Conservation (phyloP, 129 eudicot species). For the Arctium minus region DNA sequence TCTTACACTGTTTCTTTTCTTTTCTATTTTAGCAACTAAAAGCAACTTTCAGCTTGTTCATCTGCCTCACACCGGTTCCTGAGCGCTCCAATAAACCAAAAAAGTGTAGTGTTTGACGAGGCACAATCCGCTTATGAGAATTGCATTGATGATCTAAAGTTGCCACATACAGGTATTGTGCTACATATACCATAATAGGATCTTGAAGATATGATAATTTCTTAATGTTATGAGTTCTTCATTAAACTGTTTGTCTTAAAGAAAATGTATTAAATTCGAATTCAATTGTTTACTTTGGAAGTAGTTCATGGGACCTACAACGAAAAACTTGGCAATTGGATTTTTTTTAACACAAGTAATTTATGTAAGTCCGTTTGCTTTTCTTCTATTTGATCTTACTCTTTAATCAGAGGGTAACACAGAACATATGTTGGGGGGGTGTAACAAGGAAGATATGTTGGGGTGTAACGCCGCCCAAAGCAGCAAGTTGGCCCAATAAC, state of each 20-base stretch:
- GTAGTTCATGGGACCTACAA: not conserved
- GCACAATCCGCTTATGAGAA: not conserved
- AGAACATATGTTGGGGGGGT: not conserved
- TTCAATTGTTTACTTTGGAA: not conserved
- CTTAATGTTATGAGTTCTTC: conserved; percentile 1
- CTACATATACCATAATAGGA: not conserved
- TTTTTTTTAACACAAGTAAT: not conserved
- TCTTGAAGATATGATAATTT: conserved; percentile 1
- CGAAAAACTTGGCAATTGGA: not conserved
- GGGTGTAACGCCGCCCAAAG: too few species aligned
- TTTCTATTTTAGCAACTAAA: conserved; percentile 1
- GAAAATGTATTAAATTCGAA: not conserved
- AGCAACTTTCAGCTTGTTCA: conserved; percentile 11
- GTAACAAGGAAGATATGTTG: too few species aligned
- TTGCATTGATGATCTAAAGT: conserved; percentile 14
- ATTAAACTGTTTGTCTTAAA: not conserved
- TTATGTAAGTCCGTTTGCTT: not conserved
- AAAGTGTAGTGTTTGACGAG: not conserved
- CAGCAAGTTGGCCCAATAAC: too few species aligned
- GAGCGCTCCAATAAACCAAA: not conserved
- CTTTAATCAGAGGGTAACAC: not conserved
- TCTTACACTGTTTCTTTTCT: conserved; percentile 1
- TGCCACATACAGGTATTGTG: conserved; percentile 12
- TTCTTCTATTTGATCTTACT: not conserved
- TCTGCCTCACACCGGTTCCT: not conserved